Evolutionary conservation across 164 flowering plant species (phyloP).

Genomic region (Brasenia schreberi): DNA sequence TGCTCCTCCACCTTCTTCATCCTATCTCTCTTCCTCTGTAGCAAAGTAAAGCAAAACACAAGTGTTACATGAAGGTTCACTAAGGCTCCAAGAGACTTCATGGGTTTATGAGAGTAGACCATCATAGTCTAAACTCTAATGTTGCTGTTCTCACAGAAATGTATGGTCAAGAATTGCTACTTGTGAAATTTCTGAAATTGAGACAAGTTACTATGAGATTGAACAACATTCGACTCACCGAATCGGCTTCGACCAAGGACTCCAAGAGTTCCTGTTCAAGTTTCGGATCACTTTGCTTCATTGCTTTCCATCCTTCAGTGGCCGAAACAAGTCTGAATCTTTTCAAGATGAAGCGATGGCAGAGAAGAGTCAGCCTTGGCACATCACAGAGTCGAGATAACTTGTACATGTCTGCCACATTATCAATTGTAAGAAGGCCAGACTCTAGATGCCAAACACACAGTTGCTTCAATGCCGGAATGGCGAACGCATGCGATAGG

Average conservation of each 20-base stretch:
- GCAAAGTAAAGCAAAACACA: too few relatives aligned
- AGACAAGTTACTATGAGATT: not conserved
- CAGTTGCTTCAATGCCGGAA: constrained; percentile 50
- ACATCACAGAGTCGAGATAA: constrained; percentile 67
- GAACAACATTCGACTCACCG: constrained; percentile 24
- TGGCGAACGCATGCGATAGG: constrained; percentile 58
- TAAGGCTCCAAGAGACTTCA: too few relatives aligned
- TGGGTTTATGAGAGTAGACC: too few relatives aligned
- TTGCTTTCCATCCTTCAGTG: constrained; percentile 66
- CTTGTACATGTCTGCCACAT: constrained; percentile 62
- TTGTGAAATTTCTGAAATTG: not conserved
- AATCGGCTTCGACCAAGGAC: constrained; percentile 31
- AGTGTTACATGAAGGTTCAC: too few relatives aligned
- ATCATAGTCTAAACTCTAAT: too few relatives aligned
- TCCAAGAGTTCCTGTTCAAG: constrained; percentile 50
- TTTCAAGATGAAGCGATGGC: constrained; percentile 45
- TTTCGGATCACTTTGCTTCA: constrained; percentile 64
- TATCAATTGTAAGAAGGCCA: constrained; percentile 39
- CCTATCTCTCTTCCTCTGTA: constrained; percentile 49
- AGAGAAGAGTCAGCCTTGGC: constrained; percentile 57
- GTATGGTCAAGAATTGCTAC: too few relatives aligned
- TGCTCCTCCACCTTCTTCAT: constrained; percentile 38
- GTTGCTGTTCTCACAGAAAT: too few relatives aligned
- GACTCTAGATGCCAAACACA: constrained; percentile 46
- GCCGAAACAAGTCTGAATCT: constrained; percentile 39